Conservation (phyloP, 805 yeast species). For the Spathaspora sp. region DNA sequence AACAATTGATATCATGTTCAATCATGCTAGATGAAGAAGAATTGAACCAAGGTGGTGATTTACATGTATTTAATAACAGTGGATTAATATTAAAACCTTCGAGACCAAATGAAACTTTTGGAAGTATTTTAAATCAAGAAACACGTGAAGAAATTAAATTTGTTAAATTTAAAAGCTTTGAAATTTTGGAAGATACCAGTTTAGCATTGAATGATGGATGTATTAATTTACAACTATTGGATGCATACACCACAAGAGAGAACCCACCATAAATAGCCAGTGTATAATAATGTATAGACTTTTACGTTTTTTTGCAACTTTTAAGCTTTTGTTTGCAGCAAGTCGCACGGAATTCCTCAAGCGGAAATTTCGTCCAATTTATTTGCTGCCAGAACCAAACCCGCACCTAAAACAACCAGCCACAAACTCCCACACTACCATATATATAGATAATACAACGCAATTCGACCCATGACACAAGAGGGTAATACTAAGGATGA, state of each 20-base stretch:
- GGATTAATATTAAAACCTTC: conserved; percentile 20
- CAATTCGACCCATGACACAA: neutral
- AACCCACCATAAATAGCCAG: conserved; percentile 26
- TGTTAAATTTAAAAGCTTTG: conserved; percentile 32
- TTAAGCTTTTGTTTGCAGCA: too few species aligned
- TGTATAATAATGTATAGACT: neutral
- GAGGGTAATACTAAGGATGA: neutral
- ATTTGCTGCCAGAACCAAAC: neutral
- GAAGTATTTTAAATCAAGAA: neutral
- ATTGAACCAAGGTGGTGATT: conserved; percentile 27
- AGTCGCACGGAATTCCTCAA: too few species aligned
- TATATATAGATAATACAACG: too few species aligned
- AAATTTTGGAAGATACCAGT: conserved; percentile 34
- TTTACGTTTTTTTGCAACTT: neutral
- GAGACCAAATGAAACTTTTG: conserved; percentile 10
- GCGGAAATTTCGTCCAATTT: too few species aligned
- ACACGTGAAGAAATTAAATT: neutral
- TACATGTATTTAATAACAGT: conserved; percentile 25
- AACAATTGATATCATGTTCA: conserved; percentile 13
- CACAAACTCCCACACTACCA: neutral
- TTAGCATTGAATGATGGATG: conserved; percentile 26
- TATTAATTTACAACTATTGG: conserved; percentile 35
- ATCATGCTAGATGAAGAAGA: conserved; percentile 31
- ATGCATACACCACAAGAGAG: conserved; percentile 39
- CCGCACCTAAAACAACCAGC: neutral